Conservation (phyloP, 768 basidiomycete genomes). For the Trametes coccinea region DNA sequence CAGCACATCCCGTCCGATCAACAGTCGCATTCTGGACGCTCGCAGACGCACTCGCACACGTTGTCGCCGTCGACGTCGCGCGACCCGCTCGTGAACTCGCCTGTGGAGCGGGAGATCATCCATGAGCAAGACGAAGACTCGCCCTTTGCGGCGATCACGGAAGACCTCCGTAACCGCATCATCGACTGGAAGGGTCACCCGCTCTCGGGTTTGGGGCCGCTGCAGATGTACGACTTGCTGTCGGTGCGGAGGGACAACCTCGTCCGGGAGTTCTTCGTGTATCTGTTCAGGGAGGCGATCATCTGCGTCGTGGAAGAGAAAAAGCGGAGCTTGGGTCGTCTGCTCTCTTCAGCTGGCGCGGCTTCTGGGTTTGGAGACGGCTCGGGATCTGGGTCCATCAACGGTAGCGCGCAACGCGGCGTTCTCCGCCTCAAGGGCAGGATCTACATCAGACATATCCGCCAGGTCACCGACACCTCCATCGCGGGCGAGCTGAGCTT, state of each 20-base stretch:
- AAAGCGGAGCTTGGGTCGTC: slow-evolving; percentile 75
- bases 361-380: slow-evolving; percentile 52
- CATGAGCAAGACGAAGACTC: slow-evolving; percentile 55
- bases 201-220: slow-evolving; percentile 80
- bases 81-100: slow-evolving; percentile 15
- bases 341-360: slow-evolving; percentile 60
- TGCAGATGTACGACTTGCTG: slow-evolving; percentile 91
- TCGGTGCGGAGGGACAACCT: slow-evolving; percentile 86
- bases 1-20: slow-evolving; percentile 12
- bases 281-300: slow-evolving; percentile 96
- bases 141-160: slow-evolving; percentile 81
- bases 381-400: slow-evolving; percentile 42
- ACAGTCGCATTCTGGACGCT: slow-evolving; percentile 16
- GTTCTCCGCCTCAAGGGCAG: slow-evolving; percentile 91
- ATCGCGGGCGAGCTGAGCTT: slow-evolving; percentile 84
- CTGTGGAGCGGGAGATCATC: slow-evolving; percentile 19
- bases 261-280: slow-evolving; percentile 93
- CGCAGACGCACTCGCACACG: slow-evolving; percentile 9
- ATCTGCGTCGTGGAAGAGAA: slow-evolving; percentile 98
- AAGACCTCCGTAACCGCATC: slow-evolving; percentile 87
- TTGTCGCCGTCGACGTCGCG: slow-evolving; percentile 22
- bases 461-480: slow-evolving; percentile 80
- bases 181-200: slow-evolving; percentile 97
- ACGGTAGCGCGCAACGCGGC: slow-evolving; percentile 31
- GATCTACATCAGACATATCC: slow-evolving; percentile 95